Evolutionary conservation across 176 grass and related monocot genomes (phyloP), one percentile per base, ranked within the genome.

Genomic region (Carex littledalei): DNA sequence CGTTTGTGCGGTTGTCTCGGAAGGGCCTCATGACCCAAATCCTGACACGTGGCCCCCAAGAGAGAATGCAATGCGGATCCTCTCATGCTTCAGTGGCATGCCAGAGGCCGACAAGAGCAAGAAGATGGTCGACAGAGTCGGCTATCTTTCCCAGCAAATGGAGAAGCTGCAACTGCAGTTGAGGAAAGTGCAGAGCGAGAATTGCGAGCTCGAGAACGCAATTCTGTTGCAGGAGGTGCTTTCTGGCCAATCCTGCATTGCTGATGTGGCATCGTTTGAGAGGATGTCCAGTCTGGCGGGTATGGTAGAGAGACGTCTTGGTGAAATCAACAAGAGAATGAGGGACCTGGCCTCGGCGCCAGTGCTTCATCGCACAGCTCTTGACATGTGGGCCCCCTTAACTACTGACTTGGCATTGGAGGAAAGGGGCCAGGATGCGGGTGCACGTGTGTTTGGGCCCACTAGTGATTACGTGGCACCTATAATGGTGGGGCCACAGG

Each of bases 171-270:
- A 80, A 61, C 0, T 35, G 15, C 77, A 80, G 26, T 80, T 80
- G 53, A 24, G 18, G 15, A 80, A 80, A 80, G 31, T 80, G 50
- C 54, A 80, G 77, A 80, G 77, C 24, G 77, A 61, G 26, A 80
- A 35, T 59, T 32, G 56, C 1, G 17, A 58, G 13, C 77, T 80
- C 1, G 77, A 80, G 77, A 60, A 53, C 1, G 6, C 4, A 11
- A 37, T 80, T 35, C 17, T 80, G 32, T 80, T 80, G 50, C 6
- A 58, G 0, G 77, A 60, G 22, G 24, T 80, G 77, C 53, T 80
- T 59, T 59, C 52, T 18, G 52, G 77, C n/a, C 77, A 39, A 24
- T 37, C 5, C 14, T 4, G 77, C 6, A 58, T 80, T 60, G 53
- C 56, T 20, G 15, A n/a, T 4, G 11, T 80, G 29, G 24, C 15